A percentile compares a stretch with the other conserved stretches of the same genome.
These are phyloP conservation scores for Fusarium camptoceras DNA, from an alignment of 2,329 filamentous ascomycete genomes.

Conservation along the genomic window DNA sequence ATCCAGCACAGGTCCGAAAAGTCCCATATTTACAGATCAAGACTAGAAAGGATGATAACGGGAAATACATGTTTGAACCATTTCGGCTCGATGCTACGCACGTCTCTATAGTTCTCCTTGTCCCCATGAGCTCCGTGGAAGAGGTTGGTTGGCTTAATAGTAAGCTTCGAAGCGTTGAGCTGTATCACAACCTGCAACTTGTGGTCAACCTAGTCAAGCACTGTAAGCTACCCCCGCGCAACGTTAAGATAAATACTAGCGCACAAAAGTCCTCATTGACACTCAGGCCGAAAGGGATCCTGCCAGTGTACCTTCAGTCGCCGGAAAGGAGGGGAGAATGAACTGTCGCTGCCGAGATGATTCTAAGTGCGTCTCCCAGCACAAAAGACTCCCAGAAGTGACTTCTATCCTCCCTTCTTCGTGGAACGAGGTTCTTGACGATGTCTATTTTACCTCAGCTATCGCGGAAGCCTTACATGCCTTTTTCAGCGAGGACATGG, in stretches of 20 bases:
- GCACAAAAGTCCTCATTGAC: background rate
- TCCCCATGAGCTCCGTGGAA: background rate
- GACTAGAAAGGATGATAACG: background rate
- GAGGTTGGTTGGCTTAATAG: background rate
- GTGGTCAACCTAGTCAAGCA: background rate
- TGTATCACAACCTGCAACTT: background rate
- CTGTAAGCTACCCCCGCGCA: background rate
- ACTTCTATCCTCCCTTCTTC: background rate
- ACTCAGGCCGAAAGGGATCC: background rate
- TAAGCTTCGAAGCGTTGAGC: background rate
- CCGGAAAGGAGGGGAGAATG: background rate
- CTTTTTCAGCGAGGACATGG: background rate
- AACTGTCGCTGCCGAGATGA: background rate
- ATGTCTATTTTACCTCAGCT: background rate
- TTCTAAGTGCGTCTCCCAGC: background rate
- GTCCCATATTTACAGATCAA: background rate
- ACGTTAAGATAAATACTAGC: background rate
- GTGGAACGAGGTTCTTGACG: background rate
- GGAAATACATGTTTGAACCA: background rate
- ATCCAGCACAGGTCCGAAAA: background rate
- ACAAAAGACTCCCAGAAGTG: accelerated
- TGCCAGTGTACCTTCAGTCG: background rate
- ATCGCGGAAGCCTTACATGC: background rate
- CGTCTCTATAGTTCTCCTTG: background rate
- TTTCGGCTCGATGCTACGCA: background rate